These are phyloP conservation scores for Quercus rubra DNA, from an alignment of 306 rosid genomes.

Conservation along the genomic window DNA sequence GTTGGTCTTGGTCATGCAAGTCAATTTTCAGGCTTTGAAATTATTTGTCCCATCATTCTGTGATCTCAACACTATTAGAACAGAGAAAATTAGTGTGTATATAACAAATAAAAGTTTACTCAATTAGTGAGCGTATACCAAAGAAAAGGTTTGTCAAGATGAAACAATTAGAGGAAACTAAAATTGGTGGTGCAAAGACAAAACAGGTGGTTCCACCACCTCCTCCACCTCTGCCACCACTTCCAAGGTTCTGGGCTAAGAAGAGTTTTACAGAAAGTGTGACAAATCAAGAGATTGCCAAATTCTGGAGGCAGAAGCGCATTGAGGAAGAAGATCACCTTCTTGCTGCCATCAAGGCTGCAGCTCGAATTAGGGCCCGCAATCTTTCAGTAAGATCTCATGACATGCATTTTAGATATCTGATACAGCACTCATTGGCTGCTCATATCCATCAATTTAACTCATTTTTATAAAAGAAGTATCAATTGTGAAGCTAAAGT, in stretches of 20 bases:
- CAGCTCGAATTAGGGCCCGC: constrained; percentile 64
- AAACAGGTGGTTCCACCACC: constrained; percentile 15
- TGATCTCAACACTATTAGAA: not conserved
- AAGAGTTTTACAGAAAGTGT: constrained; percentile 41
- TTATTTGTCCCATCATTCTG: not conserved
- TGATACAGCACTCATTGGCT: not conserved
- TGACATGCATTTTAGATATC: not conserved
- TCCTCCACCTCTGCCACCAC: constrained; percentile 50
- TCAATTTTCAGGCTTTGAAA: constrained; percentile 1
- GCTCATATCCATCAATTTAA: not conserved
- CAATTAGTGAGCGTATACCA: not conserved
- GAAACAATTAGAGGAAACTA: constrained; percentile 16
- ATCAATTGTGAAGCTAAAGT: no score
- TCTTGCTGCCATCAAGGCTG: constrained; percentile 78
- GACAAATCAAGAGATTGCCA: constrained; percentile 71
- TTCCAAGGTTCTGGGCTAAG: constrained; percentile 35
- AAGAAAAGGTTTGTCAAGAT: constrained; percentile 6
- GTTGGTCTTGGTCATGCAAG: constrained; percentile 14
- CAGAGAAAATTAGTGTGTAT: not conserved
- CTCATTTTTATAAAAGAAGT: not conserved
- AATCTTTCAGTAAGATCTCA: constrained; percentile 49
- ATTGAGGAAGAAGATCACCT: constrained; percentile 73
- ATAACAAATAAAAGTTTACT: not conserved
- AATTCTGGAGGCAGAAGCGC: constrained; percentile 67
- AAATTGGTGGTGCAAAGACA: constrained; percentile 21